phyloP scores from a whole-genome alignment of 768 basidiomycete species.

The Xanthoconium purpureum region DNA sequence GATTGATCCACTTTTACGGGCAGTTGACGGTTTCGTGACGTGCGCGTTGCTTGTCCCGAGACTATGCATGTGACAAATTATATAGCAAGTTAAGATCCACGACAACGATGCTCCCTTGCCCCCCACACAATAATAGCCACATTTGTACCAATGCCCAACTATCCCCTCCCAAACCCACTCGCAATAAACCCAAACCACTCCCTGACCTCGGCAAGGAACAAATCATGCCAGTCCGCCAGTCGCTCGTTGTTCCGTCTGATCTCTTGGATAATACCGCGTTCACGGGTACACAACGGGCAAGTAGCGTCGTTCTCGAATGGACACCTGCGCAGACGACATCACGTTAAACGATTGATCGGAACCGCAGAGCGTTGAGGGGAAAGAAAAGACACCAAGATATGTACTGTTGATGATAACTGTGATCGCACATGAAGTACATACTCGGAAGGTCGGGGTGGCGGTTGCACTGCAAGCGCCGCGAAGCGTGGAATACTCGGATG shows the following conservation, averaged over 20 bases:
- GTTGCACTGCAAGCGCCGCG: slow-evolving; percentile 85
- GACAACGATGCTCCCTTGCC: no score
- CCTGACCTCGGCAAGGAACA: slow-evolving; percentile 75
- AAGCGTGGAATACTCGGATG: slow-evolving; percentile 92
- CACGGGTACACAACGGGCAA: slow-evolving; percentile 84
- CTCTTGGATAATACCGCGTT: slow-evolving; percentile 87
- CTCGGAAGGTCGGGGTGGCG: slow-evolving; percentile 90
- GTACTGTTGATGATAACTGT: slow-evolving; percentile 90
- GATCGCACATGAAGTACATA: slow-evolving; percentile 97
- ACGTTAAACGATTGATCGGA: background rate
- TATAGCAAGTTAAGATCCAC: background rate
- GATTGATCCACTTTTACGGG: no score
- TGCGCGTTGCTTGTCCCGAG: no score
- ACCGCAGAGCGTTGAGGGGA: background rate
- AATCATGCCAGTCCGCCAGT: slow-evolving; percentile 76
- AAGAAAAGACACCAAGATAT: background rate
- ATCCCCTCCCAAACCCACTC: slow-evolving; percentile 64
- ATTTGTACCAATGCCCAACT: slow-evolving; percentile 35
- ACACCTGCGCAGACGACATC: slow-evolving; percentile 49
- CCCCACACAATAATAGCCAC: background rate
- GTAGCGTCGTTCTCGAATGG: slow-evolving; percentile 86
- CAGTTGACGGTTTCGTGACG: no score
- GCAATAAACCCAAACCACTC: slow-evolving; percentile 71
- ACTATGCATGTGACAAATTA: no score
- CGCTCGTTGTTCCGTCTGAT: slow-evolving; percentile 83